Percentiles rank a stretch among this genome's conserved stretches.
phyloP scores from a whole-genome alignment of 345 rosid genomes.

The Hypericum perforatum region DNA sequence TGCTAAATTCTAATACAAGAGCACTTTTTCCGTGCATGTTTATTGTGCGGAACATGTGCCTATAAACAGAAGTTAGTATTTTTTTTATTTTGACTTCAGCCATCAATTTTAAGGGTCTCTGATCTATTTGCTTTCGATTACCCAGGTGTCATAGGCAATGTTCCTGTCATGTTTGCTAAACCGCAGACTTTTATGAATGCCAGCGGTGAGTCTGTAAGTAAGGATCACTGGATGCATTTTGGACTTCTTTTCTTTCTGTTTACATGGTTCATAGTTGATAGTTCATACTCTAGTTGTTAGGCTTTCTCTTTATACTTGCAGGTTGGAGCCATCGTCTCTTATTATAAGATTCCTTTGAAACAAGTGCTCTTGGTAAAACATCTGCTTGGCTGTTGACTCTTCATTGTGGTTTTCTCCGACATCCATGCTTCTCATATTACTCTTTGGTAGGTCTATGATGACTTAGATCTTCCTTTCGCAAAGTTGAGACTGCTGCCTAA shows the following conservation, averaged over 20 bases:
- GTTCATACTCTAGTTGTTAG: conserved; percentile 6
- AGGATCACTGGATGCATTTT: conserved; percentile 14
- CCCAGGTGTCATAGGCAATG: conserved; percentile 64
- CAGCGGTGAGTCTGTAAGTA: conserved; percentile 97
- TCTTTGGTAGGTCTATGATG: conserved; percentile 65
- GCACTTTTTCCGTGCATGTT: no score
- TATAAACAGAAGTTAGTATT: neutral
- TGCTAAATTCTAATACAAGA: no score
- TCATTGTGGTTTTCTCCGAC: conserved; percentile 4
- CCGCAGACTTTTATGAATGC: conserved; percentile 94
- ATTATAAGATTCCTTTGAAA: conserved; percentile 84
- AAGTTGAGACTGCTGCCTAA: conserved; percentile 84
- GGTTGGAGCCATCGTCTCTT: conserved; percentile 82
- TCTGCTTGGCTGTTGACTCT: conserved; percentile 4
- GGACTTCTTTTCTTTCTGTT: neutral
- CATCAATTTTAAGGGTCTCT: neutral
- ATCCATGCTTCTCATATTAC: conserved; percentile 5
- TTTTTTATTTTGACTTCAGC: neutral
- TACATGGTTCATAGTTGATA: no score
- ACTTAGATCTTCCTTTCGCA: conserved; percentile 86
- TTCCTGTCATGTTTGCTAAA: conserved; percentile 85
- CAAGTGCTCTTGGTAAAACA: conserved; percentile 76
- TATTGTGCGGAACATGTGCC: neutral
- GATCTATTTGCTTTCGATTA: conserved; percentile 2
- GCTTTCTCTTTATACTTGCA: conserved; percentile 23